Percentiles rank a stretch among this genome's conserved stretches.
phyloP scores from a whole-genome alignment of 495 filamentous ascomycete genomes.

The Penicillium pulvis region DNA sequence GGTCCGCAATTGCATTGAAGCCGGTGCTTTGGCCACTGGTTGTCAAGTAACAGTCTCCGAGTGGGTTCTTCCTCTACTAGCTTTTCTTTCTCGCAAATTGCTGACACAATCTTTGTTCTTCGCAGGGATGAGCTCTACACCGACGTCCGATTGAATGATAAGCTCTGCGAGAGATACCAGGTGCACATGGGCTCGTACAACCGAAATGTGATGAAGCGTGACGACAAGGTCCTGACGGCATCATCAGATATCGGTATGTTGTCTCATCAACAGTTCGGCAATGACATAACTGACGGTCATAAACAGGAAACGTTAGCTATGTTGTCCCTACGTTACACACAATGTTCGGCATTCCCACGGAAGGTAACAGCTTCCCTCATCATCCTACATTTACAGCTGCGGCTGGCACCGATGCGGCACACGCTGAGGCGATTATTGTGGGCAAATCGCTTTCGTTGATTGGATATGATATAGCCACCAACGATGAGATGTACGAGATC shows the following conservation, averaged over 20 bases:
- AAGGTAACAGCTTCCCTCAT: slow-evolving; percentile 54
- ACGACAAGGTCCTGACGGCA: slow-evolving; percentile 51
- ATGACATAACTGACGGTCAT: neutral
- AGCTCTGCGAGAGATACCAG: slow-evolving; percentile 54
- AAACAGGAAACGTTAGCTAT: slow-evolving; percentile 62
- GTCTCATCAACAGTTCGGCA: too few species aligned
- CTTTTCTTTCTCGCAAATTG: neutral
- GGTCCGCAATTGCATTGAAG: slow-evolving; percentile 60
- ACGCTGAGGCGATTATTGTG: slow-evolving; percentile 52
- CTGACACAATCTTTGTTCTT: neutral
- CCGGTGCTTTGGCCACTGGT: slow-evolving; percentile 62
- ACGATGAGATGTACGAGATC: slow-evolving; percentile 44
- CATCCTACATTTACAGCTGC: slow-evolving; percentile 60
- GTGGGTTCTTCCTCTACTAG: slow-evolving; percentile 19
- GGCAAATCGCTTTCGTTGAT: slow-evolving; percentile 58
- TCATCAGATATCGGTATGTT: slow-evolving; percentile 58
- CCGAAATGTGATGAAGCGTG: slow-evolving; percentile 47
- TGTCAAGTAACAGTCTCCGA: slow-evolving; percentile 52
- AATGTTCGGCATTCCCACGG: slow-evolving; percentile 56
- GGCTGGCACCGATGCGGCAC: slow-evolving; percentile 55
- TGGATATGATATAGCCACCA: slow-evolving; percentile 54
- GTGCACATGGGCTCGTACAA: slow-evolving; percentile 52
- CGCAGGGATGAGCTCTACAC: slow-evolving; percentile 50
- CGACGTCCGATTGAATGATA: slow-evolving; percentile 62
- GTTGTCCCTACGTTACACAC: slow-evolving; percentile 62